Conservation (phyloP, 2,329 filamentous ascomycete species). For the Venturia aucupariae region DNA sequence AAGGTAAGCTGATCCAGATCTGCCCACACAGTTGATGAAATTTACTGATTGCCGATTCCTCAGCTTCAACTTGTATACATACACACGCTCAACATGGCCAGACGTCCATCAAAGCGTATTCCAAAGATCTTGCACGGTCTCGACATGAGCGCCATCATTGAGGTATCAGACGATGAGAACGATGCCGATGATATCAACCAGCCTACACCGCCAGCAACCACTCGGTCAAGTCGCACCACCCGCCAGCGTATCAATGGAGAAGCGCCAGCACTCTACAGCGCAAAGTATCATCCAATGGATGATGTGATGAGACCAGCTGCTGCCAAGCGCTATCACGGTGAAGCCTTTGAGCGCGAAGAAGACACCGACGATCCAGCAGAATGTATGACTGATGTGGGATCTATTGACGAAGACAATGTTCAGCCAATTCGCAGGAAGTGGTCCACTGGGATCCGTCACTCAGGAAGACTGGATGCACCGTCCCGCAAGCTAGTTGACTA, state of each 20-base stretch:
- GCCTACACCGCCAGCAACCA: background rate
- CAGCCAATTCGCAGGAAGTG: background rate
- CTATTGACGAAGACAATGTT: background rate
- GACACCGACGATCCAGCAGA: background rate
- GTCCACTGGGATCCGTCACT: slow-evolving; percentile 5
- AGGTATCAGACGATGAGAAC: background rate
- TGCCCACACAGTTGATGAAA: background rate
- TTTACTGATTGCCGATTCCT: background rate
- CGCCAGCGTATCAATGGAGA: slow-evolving; percentile 2
- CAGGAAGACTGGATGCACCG: background rate
- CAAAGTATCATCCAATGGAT: slow-evolving; percentile 9
- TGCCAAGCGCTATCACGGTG: background rate
- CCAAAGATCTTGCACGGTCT: background rate
- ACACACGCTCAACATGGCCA: background rate
- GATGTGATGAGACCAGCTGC: slow-evolving; percentile 1
- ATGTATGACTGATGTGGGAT: background rate
- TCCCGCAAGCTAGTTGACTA: background rate
- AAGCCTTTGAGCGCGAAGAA: background rate
- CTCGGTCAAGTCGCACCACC: background rate
- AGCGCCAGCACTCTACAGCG: background rate
- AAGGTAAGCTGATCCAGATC: background rate
- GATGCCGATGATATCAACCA: background rate
- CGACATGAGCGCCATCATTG: slow-evolving; percentile 3
- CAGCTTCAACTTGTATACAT: background rate
- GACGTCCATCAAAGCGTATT: background rate